phyloP scores from a whole-genome alignment of 2,329 filamentous ascomycete genomes.

The Sporothrix variecibatus region DNA sequence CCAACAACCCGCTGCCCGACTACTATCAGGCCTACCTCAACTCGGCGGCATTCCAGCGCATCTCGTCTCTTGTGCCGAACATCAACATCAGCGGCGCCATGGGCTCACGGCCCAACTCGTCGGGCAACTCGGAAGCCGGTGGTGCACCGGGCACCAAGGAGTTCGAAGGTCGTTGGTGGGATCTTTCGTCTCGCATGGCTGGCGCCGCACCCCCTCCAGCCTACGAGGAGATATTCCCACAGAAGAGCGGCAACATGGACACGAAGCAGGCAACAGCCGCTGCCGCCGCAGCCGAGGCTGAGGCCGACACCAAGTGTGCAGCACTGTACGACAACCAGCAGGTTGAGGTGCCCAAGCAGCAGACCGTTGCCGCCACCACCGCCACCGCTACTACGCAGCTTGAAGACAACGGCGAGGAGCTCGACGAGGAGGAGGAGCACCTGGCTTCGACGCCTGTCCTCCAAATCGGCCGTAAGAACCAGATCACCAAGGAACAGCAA shows the following conservation, averaged over 20 bases:
- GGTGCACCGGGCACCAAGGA: conserved; percentile 44
- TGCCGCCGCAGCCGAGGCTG: conserved; percentile 58
- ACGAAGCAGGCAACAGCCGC: conserved; percentile 60
- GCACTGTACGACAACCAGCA: conserved; percentile 48
- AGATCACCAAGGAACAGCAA: conserved; percentile 66
- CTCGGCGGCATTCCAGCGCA: conserved; percentile 65
- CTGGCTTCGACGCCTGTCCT: conserved; percentile 46
- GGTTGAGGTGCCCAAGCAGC: not conserved
- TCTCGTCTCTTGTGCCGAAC: conserved; percentile 72
- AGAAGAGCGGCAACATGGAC: conserved; percentile 48
- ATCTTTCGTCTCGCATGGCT: conserved; percentile 59
- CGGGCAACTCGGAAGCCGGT: conserved; percentile 38
- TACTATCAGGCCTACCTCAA: conserved; percentile 70
- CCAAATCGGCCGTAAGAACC: conserved; percentile 63
- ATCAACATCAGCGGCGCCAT: conserved; percentile 54
- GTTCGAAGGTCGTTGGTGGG: conserved; percentile 64
- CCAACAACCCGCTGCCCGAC: conserved; percentile 51
- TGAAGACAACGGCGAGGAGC: conserved; percentile 39
- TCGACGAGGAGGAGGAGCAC: conserved; percentile 39
- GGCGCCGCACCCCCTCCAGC: conserved; percentile 64
- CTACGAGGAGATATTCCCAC: conserved; percentile 72
- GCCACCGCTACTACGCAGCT: conserved; percentile 19
- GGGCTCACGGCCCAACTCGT: conserved; percentile 50
- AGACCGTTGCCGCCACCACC: conserved; percentile 32
- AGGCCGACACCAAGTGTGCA: conserved; percentile 60